Percentiles rank a stretch among this genome's conserved stretches.
These are phyloP conservation scores for Yarrowia sp. DNA, from an alignment of 805 yeast genomes.

Conservation along the genomic window DNA sequence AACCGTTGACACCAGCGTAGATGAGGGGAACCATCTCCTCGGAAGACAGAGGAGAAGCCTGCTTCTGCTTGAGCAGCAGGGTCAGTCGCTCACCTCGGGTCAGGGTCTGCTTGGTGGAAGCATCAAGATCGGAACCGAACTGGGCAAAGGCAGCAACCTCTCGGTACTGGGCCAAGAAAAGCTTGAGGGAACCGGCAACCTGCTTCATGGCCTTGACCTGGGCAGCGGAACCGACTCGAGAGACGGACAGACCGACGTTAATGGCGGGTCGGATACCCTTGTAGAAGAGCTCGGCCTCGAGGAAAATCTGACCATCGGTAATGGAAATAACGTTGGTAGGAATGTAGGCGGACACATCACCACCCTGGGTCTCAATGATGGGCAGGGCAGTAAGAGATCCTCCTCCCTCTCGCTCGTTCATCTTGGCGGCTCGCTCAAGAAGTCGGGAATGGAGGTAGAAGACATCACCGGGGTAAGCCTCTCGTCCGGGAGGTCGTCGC, in stretches of 20 bases:
- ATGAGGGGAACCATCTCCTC: constrained; percentile 99
- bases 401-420: constrained; percentile 86
- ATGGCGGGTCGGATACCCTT: constrained; percentile 99
- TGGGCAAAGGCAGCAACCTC: constrained; percentile 99
- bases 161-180: constrained; percentile 99
- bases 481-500: constrained; percentile 98
- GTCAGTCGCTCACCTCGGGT: constrained; percentile 99
- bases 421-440: constrained; percentile 97
- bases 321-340: constrained; percentile 98
- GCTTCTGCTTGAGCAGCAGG: constrained; percentile 97
- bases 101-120: constrained; percentile 98
- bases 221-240: constrained; percentile 99
- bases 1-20: constrained; percentile 99
- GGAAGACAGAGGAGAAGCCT: constrained; percentile 95
- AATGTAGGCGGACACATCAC: constrained; percentile 97
- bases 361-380: constrained; percentile 98
- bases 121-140: constrained; percentile 99
- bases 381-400: constrained; percentile 97
- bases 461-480: constrained; percentile 97
- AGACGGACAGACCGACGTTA: constrained; percentile 99
- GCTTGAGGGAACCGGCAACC: constrained; percentile 99
- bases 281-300: constrained; percentile 99
- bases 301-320: constrained; percentile 97
- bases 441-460: constrained; percentile 95
- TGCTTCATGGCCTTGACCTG: constrained; percentile 99